Evolutionary conservation across 192 early-diverging fungal genomes (phyloP).

Genomic region (Pilaira anomala): DNA sequence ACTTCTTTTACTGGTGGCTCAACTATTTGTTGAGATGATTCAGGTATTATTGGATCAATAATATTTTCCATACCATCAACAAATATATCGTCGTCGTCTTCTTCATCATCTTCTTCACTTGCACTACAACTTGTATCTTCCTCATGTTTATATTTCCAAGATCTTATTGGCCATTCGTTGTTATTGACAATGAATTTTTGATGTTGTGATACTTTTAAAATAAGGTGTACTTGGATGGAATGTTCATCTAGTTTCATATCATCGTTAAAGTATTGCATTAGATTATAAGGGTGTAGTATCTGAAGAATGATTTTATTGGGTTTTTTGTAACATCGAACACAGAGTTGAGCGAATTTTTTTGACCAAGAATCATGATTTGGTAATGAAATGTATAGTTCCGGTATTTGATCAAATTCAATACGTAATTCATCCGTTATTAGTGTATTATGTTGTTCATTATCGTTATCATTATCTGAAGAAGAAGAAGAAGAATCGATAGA

Average conservation of each 20-base stretch:
- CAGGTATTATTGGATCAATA: not conserved
- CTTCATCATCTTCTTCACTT: not conserved
- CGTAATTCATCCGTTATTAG: not conserved
- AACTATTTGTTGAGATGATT: not conserved
- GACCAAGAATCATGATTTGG: not conserved
- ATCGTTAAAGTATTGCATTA: conserved; percentile 9
- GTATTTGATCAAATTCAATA: not conserved
- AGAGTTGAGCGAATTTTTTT: conserved; percentile 10
- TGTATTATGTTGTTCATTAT: not conserved
- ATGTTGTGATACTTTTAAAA: not conserved
- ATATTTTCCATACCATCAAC: conserved; percentile 12
- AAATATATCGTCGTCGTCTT: conserved; percentile 9
- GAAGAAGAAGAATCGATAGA: too few species aligned
- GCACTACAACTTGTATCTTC: not conserved
- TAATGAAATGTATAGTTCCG: not conserved
- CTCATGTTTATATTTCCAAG: not conserved
- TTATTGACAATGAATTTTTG: not conserved
- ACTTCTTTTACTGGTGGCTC: not conserved
- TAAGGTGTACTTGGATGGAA: not conserved
- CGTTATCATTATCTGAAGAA: not conserved
- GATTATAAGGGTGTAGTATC: conserved; percentile 6
- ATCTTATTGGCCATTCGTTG: conserved; percentile 13
- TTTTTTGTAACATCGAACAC: not conserved
- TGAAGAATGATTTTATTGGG: conserved; percentile 1
- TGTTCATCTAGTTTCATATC: not conserved